Percentiles rank a stretch among this genome's conserved stretches.
These are phyloP conservation scores for Hypomontagnella monticulosa DNA, from an alignment of 495 filamentous ascomycete species.

Conservation along the genomic window DNA sequence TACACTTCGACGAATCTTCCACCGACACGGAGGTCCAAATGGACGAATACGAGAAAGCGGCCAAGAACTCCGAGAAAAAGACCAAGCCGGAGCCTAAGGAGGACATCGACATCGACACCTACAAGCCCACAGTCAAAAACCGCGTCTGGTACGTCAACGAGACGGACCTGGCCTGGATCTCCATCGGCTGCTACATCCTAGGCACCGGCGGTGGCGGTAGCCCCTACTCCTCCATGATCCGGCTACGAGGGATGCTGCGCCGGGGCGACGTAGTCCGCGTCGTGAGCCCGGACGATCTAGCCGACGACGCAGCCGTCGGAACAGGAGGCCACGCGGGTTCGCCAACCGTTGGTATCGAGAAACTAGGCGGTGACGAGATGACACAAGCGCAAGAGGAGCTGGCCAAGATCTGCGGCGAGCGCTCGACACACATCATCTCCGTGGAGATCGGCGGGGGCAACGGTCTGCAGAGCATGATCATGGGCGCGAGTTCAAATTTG, in stretches of 20 bases:
- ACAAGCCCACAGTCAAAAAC: constrained; percentile 59
- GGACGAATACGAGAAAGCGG: constrained; percentile 37
- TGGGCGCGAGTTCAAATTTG: constrained; percentile 59
- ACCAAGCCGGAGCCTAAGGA: constrained; percentile 19
- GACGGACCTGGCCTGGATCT: constrained; percentile 66
- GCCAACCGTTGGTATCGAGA: constrained; percentile 62
- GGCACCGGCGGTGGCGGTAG: constrained; percentile 68
- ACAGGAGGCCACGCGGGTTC: constrained; percentile 59
- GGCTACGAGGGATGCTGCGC: constrained; percentile 56
- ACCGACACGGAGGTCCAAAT: constrained; percentile 30
- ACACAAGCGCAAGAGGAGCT: constrained; percentile 58
- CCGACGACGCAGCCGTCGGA: constrained; percentile 56
- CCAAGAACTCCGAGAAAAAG: constrained; percentile 17
- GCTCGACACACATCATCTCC: constrained; percentile 54
- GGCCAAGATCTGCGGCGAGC: constrained; percentile 47
- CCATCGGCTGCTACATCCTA: constrained; percentile 68
- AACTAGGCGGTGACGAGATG: constrained; percentile 62
- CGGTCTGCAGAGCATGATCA: constrained; percentile 63
- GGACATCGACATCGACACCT: constrained; percentile 57
- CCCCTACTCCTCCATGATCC: constrained; percentile 57
- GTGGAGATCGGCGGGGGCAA: constrained; percentile 67
- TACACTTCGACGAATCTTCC: constrained; percentile 20
- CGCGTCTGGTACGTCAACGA: constrained; percentile 65
- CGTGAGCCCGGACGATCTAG: constrained; percentile 53
- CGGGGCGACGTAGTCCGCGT: constrained; percentile 58